Evolutionary conservation across 371 early-diverging fungal species (phyloP).

Genomic region (Mortierella sp.): DNA sequence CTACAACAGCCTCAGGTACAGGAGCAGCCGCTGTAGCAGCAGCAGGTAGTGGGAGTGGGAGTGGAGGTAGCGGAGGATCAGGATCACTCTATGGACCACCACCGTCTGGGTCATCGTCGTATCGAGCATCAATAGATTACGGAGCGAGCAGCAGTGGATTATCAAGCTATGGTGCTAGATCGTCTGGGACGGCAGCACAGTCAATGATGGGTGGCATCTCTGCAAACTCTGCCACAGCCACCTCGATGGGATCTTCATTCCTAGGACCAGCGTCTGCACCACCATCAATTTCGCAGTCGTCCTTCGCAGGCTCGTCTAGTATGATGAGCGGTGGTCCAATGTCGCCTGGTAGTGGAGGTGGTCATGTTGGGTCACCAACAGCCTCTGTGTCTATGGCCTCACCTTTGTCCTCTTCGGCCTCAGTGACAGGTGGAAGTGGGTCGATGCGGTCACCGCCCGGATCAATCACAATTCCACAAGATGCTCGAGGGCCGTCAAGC

Average conservation of each 20-base stretch:
- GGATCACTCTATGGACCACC: slow-evolving; percentile 14
- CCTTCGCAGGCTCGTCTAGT: slow-evolving; percentile 12
- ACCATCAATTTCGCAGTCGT: slow-evolving; percentile 19
- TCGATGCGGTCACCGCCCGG: slow-evolving; percentile 16
- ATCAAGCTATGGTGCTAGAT: slow-evolving; percentile 6
- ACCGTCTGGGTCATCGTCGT: too few relatives aligned
- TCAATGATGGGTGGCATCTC: slow-evolving; percentile 23
- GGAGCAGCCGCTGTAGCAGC: background rate
- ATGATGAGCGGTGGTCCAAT: slow-evolving; percentile 8
- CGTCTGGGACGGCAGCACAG: background rate
- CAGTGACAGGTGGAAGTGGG: background rate
- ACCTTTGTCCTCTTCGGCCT: slow-evolving; percentile 1
- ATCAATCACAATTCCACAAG: slow-evolving; percentile 32
- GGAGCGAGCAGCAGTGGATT: background rate
- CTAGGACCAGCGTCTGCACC: slow-evolving; percentile 11
- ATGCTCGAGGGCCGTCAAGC: too few relatives aligned
- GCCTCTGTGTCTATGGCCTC: slow-evolving; percentile 8
- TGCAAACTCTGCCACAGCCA: too few relatives aligned
- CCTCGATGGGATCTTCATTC: slow-evolving; percentile 14
- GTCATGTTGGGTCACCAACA: slow-evolving; percentile 13
- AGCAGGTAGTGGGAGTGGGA: background rate
- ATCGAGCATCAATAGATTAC: slow-evolving; percentile 21
- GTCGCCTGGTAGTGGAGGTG: slow-evolving; percentile 7
- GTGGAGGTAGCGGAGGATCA: background rate
- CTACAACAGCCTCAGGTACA: too few relatives aligned